These are phyloP conservation scores for Kwoniella sp. DNA, from an alignment of 768 basidiomycete genomes.

Conservation along the genomic window DNA sequence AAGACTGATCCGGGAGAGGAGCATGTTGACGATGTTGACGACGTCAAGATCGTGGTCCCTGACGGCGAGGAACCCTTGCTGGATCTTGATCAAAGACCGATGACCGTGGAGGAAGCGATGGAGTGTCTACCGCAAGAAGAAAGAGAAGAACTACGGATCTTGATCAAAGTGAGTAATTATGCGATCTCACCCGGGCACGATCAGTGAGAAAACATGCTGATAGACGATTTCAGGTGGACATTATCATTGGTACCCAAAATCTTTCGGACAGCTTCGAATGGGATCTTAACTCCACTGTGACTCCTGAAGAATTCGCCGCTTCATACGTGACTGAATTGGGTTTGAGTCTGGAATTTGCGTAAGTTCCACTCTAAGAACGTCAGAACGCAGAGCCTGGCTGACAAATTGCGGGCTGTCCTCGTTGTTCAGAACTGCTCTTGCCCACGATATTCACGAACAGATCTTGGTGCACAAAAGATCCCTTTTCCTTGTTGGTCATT, in stretches of 20 bases:
- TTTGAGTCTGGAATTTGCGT: conserved; percentile 89
- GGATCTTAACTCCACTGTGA: conserved; percentile 79
- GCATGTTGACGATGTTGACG: conserved; percentile 13
- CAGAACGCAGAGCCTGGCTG: too few relatives aligned
- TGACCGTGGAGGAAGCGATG: conserved; percentile 66
- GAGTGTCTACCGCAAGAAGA: conserved; percentile 56
- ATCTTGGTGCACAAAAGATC: conserved; percentile 88
- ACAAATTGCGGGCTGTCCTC: neutral
- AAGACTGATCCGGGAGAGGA: conserved; percentile 48
- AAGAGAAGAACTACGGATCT: conserved; percentile 84
- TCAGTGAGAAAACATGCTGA: conserved; percentile 19
- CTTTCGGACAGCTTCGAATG: conserved; percentile 97
- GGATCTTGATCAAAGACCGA: conserved; percentile 38
- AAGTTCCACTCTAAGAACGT: conserved; percentile 49
- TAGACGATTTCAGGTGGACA: conserved; percentile 71
- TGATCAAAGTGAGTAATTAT: conserved; percentile 73
- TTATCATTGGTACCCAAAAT: conserved; percentile 88
- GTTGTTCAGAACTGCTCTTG: conserved; percentile 76
- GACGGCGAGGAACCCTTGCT: conserved; percentile 16
- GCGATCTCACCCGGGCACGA: neutral
- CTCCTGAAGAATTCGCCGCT: conserved; percentile 91
- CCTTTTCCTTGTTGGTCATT: conserved; percentile 83
- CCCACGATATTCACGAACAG: conserved; percentile 94
- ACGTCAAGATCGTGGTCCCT: conserved; percentile 20
- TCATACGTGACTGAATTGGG: conserved; percentile 84